These are phyloP conservation scores for Hymenoscyphus linearis DNA, from an alignment of 2,329 filamentous ascomycete genomes.

Conservation along the genomic window DNA sequence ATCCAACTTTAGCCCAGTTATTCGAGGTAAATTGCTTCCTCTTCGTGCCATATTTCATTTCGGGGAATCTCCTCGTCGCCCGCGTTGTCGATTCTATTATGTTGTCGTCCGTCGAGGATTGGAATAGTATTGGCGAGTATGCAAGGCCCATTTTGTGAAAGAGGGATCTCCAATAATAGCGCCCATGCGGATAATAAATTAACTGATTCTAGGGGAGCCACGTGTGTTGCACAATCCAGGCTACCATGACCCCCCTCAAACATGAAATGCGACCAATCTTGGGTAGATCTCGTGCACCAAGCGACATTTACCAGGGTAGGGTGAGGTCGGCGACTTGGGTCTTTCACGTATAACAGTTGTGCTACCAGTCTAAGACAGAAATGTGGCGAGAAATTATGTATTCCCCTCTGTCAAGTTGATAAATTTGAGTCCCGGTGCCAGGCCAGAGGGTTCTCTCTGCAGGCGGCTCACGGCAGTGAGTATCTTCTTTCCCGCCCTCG, in stretches of 20 bases:
- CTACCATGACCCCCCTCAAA: neutral
- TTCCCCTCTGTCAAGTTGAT: neutral
- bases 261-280: neutral
- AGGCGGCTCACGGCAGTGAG: neutral
- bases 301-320: neutral
- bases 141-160: neutral
- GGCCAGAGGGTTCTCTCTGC: neutral
- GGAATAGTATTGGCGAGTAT: neutral
- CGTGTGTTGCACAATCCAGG: slow-evolving; percentile 2
- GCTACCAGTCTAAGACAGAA: neutral
- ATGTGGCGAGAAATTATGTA: neutral
- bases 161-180: slow-evolving; percentile 4
- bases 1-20: neutral
- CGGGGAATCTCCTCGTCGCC: neutral
- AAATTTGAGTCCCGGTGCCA: neutral
- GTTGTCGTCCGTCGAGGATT: neutral
- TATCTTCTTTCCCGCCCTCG: slow-evolving; percentile 1
- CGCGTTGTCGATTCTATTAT: neutral
- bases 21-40: neutral
- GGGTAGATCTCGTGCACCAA: neutral
- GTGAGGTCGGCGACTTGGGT: slow-evolving; percentile 12
- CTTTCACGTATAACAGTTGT: neutral
- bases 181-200: slow-evolving; percentile 6
- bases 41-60: neutral
- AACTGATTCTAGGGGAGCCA: slow-evolving; percentile 6